Evolutionary conservation across 2,329 filamentous ascomycete genomes (phyloP).

Genomic region (Cladosporium sp.): DNA sequence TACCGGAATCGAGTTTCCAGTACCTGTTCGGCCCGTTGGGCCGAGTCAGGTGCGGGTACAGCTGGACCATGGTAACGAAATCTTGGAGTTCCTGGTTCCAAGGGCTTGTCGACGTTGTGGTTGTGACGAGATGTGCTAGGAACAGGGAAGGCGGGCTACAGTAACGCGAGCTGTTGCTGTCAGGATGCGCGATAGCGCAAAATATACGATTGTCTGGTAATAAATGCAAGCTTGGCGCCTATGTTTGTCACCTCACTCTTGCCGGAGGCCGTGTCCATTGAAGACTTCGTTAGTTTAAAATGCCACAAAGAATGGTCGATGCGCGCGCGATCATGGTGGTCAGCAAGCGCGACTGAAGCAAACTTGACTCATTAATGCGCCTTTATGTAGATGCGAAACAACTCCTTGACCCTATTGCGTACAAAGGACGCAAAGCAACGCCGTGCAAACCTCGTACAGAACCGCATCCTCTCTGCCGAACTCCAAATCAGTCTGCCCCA

Average conservation of each 20-base stretch:
- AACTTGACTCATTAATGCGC: neutral
- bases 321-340: neutral
- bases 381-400: neutral
- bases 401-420: neutral
- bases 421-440: neutral
- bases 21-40: no score
- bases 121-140: neutral
- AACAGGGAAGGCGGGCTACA: neutral
- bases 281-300: neutral
- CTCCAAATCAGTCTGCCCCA: neutral
- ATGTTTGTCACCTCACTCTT: neutral
- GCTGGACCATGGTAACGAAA: no score
- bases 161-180: no score
- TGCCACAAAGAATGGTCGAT: neutral
- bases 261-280: neutral
- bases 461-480: neutral
- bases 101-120: no score
- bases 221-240: neutral
- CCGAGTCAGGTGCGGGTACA: no score
- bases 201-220: neutral
- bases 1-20: no score
- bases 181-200: no score
- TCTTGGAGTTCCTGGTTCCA: no score
- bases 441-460: neutral
- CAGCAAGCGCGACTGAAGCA: neutral